Evolutionary conservation across 371 early-diverging fungal species (phyloP).

Genomic region (Mucor indicus): DNA sequence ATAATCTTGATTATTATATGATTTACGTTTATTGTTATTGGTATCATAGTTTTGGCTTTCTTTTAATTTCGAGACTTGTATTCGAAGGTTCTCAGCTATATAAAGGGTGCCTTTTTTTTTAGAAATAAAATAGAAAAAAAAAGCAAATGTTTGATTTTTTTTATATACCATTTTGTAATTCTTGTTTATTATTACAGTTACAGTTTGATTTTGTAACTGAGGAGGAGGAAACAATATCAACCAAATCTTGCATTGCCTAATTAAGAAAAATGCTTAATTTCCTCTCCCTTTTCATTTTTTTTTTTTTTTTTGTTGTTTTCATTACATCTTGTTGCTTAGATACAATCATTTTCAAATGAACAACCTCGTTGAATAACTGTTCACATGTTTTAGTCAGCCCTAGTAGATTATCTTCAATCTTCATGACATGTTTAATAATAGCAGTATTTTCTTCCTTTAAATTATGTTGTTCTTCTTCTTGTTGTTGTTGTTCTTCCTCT

Average conservation of each 20-base stretch:
- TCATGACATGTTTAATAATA: constrained; percentile 15
- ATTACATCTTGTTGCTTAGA: constrained; percentile 36
- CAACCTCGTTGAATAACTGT: constrained; percentile 19
- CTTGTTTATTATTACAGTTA: constrained; percentile 14
- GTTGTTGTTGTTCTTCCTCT: too few relatives aligned
- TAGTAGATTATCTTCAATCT: constrained; percentile 23
- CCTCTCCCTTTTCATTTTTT: too few relatives aligned
- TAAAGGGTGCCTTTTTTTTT: not conserved
- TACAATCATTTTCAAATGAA: constrained; percentile 19
- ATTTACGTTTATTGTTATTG: not conserved
- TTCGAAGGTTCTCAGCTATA: constrained; percentile 21
- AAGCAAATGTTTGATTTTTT: not conserved
- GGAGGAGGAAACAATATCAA: constrained; percentile 19
- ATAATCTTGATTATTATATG: not conserved
- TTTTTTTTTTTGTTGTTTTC: not conserved
- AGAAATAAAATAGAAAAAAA: not conserved
- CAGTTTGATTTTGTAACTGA: constrained; percentile 11
- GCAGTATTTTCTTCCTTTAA: not conserved
- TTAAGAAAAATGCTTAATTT: constrained; percentile 11
- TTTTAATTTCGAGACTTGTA: constrained; percentile 23
- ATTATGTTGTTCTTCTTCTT: too few relatives aligned
- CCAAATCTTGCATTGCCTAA: constrained; percentile 32
- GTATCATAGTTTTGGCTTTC: constrained; percentile 4
- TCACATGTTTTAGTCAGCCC: constrained; percentile 19
- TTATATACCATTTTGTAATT: constrained; percentile 17